Evolutionary conservation across 139 green algal species (phyloP).

Genomic region (Pleodorina starrii): DNA sequence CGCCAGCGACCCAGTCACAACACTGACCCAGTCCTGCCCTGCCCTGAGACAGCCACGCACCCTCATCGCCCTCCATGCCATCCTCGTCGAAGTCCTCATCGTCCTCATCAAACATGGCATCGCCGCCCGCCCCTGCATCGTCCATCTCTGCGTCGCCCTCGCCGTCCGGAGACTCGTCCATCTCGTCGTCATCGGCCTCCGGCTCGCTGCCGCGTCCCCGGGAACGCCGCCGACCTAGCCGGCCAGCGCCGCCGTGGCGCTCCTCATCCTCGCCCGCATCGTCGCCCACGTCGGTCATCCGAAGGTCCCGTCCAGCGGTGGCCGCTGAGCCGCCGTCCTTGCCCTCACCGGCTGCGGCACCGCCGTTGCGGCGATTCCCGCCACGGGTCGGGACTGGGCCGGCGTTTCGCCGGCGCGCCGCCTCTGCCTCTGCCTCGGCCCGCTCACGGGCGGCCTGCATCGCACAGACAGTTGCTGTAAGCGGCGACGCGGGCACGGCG

Average conservation of each 20-base stretch:
- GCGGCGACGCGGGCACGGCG: no score
- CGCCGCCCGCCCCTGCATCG: slow-evolving; percentile 32
- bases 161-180: slow-evolving; percentile 59
- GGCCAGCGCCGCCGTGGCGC: neutral
- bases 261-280: neutral
- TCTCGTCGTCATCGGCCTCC: slow-evolving; percentile 70
- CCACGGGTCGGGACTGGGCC: neutral
- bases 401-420: neutral
- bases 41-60: no score
- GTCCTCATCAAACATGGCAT: slow-evolving; percentile 71
- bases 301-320: neutral
- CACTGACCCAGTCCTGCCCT: no score
- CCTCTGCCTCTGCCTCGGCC: slow-evolving; percentile 31
- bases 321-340: neutral
- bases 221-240: neutral
- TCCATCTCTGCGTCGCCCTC: slow-evolving; percentile 52
- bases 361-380: neutral
- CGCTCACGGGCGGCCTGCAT: slow-evolving; percentile 17
- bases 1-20: no score
- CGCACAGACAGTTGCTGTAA: no score
- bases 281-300: slow-evolving; percentile 4
- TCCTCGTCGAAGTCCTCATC: slow-evolving; percentile 59
- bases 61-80: slow-evolving; percentile 52
- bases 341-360: neutral
- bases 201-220: slow-evolving; percentile 14